These are phyloP conservation scores for Phytophthora hibernalis DNA, from an alignment of 352 stramenopile genomes.

Conservation along the genomic window DNA sequence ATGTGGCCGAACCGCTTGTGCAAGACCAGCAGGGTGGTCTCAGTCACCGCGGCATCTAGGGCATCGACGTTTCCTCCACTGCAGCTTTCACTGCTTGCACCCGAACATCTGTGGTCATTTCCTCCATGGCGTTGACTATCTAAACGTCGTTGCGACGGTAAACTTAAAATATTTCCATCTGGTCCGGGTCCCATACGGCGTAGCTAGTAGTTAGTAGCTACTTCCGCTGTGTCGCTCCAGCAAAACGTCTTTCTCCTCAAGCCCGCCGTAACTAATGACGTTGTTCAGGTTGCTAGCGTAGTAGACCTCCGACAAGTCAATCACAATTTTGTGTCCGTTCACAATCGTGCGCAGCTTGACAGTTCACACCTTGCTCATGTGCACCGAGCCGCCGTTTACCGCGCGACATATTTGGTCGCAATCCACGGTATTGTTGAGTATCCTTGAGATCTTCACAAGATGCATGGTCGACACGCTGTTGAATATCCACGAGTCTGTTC, in stretches of 20 bases:
- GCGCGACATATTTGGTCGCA: conserved; percentile 9
- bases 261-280: neutral
- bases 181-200: neutral
- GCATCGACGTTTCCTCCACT: neutral
- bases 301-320: conserved; percentile 13
- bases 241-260: neutral
- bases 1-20: conserved; percentile 1
- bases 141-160: neutral
- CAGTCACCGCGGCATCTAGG: neutral
- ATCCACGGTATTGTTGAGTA: conserved; percentile 5
- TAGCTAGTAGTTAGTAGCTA: conserved; percentile 10
- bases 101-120: neutral
- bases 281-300: conserved; percentile 3
- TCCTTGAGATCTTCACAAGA: conserved; percentile 1
- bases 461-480: conserved; percentile 20
- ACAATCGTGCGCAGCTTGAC: conserved; percentile 4
- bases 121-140: conserved; percentile 5
- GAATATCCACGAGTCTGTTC: conserved; percentile 7
- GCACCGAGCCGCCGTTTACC: neutral
- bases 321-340: neutral
- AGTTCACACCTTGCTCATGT: neutral
- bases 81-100: neutral
- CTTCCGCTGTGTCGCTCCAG: neutral
- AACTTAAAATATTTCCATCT: conserved; percentile 2
- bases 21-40: neutral